These are phyloP conservation scores for Arthonia radiata DNA, from an alignment of 495 filamentous ascomycete species.

Conservation along the genomic window DNA sequence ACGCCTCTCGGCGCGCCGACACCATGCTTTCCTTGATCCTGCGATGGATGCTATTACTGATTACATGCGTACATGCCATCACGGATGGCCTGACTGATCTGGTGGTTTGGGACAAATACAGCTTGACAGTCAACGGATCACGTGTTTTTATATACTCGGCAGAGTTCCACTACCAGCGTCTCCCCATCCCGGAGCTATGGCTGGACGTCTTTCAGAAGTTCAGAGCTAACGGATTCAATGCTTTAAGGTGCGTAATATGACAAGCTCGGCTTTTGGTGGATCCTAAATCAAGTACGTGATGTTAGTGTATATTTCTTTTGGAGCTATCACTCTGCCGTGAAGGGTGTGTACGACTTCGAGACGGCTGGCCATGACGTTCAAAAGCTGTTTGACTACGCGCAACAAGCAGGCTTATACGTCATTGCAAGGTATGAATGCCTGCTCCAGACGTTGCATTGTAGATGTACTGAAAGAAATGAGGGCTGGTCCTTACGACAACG, in stretches of 20 bases:
- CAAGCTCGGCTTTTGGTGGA: not conserved
- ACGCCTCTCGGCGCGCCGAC: no score
- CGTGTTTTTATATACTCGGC: conserved; percentile 30
- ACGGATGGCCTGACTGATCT: conserved; percentile 23
- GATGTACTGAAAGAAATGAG: no score
- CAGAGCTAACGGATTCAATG: conserved; percentile 31
- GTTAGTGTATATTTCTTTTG: conserved; percentile 30
- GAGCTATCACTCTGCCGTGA: conserved; percentile 26
- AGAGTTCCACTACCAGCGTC: conserved; percentile 31
- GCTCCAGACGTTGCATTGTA: no score
- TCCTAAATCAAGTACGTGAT: conserved; percentile 28
- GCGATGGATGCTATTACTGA: no score
- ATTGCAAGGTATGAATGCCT: no score
- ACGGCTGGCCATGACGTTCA: conserved; percentile 28
- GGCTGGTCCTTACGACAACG: conserved; percentile 35
- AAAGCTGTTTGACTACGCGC: conserved; percentile 27
- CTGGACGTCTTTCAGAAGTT: conserved; percentile 37
- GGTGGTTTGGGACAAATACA: conserved; percentile 34
- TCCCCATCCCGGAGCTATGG: conserved; percentile 34
- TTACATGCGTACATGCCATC: no score
- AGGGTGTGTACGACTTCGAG: conserved; percentile 25
- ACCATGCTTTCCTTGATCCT: no score
- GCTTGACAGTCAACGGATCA: conserved; percentile 29
- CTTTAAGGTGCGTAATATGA: conserved; percentile 12
- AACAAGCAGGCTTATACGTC: conserved; percentile 30